Conservation (phyloP, 2,329 filamentous ascomycete species). For the Pseudocercospora eumusae region DNA sequence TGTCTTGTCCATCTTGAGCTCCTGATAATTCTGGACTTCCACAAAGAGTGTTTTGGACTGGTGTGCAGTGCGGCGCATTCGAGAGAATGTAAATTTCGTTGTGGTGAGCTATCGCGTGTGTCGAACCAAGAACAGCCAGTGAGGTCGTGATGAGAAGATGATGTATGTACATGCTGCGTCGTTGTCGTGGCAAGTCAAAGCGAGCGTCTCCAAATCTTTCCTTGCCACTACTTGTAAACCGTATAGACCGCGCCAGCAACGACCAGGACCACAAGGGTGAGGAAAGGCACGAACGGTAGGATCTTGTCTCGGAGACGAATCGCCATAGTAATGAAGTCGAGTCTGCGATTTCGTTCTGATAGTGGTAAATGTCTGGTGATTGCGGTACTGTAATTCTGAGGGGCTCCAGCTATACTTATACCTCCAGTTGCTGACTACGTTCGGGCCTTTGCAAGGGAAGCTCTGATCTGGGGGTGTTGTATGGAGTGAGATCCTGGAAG, state of each 20-base stretch:
- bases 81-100: neutral
- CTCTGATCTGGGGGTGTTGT: neutral
- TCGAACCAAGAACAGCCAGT: neutral
- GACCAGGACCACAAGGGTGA: neutral
- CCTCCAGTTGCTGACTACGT: neutral
- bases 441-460: neutral
- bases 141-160: neutral
- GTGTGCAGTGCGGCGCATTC: neutral
- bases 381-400: neutral
- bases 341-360: neutral
- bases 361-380: neutral
- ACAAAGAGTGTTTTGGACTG: neutral
- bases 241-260: neutral
- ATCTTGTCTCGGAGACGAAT: neutral
- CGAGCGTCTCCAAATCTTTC: neutral
- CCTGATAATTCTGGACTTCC: neutral
- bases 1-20: neutral
- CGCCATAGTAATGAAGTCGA: neutral
- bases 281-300: neutral
- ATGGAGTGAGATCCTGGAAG: neutral
- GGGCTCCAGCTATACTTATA: neutral
- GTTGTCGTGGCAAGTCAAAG: neutral
- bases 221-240: neutral
- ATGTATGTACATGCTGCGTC: neutral
- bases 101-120: neutral